These are phyloP conservation scores for Aspergillus intermedius DNA, from an alignment of 2,329 filamentous ascomycete genomes.

Conservation along the genomic window DNA sequence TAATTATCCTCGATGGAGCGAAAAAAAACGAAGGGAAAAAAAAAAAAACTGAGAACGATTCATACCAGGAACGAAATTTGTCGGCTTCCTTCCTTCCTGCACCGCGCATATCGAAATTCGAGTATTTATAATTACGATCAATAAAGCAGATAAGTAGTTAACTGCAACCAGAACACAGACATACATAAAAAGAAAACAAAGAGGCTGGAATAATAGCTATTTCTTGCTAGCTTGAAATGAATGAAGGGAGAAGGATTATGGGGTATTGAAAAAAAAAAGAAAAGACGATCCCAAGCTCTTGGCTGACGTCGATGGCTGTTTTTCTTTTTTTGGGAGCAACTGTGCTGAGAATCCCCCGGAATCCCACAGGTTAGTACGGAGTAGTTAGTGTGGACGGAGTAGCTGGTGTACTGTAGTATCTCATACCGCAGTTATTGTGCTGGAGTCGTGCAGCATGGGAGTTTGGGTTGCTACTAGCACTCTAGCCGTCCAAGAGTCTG, in stretches of 20 bases:
- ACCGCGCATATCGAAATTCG: not conserved
- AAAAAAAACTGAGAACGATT: not conserved
- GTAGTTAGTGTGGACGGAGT: too few relatives aligned
- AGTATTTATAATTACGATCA: too few relatives aligned
- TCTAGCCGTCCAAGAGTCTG: too few relatives aligned
- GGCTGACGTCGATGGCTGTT: conserved; percentile 2
- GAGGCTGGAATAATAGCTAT: not conserved
- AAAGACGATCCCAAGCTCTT: conserved; percentile 1
- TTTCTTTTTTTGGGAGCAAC: not conserved
- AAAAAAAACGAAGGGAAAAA: not conserved
- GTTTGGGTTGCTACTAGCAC: too few relatives aligned
- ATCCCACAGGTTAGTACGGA: conserved; percentile 5
- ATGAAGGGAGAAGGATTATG: not conserved
- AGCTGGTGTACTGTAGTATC: too few relatives aligned
- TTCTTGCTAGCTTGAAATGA: not conserved
- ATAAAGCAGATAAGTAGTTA: not conserved
- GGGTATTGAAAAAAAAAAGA: not conserved
- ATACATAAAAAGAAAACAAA: not conserved
- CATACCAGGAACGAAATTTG: not conserved
- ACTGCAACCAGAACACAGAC: not conserved
- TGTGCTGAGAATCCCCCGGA: conserved; percentile 27
- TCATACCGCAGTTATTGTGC: too few relatives aligned
- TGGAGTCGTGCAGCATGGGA: too few relatives aligned
- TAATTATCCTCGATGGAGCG: too few relatives aligned
- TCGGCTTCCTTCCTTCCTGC: not conserved